Evolutionary conservation across 495 filamentous ascomycete species (phyloP).

Genomic region (Neurospora sp.): DNA sequence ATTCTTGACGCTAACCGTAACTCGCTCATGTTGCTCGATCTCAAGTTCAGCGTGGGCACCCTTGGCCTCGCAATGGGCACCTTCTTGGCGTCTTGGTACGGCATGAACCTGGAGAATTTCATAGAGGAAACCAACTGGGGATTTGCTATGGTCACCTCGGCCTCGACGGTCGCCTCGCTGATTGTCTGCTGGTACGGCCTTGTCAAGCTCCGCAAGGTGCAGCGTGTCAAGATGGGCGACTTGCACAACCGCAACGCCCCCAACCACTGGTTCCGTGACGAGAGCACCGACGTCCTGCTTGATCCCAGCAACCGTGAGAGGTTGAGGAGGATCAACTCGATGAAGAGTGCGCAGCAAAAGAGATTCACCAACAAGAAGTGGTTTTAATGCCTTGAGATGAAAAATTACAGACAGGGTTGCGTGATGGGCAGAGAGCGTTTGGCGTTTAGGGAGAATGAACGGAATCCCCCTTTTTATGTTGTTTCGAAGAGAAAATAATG

Average conservation of each 20-base stretch:
- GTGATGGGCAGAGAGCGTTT: not conserved
- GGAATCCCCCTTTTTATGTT: not conserved
- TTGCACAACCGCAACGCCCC: conserved; percentile 18
- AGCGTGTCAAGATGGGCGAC: conserved; percentile 76
- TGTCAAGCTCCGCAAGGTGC: conserved; percentile 70
- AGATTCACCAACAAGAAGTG: conserved; percentile 22
- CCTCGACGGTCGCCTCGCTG: conserved; percentile 61
- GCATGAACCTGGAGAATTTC: conserved; percentile 99
- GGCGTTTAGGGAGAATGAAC: not conserved
- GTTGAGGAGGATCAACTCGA: conserved; percentile 34
- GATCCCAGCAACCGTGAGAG: conserved; percentile 38
- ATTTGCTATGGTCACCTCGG: conserved; percentile 61
- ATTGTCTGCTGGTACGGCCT: conserved; percentile 74
- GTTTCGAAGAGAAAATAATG: not conserved
- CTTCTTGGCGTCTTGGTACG: conserved; percentile 92
- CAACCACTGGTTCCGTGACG: conserved; percentile 35
- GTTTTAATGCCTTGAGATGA: conserved; percentile 4
- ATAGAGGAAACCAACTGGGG: conserved; percentile 92
- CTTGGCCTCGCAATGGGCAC: conserved; percentile 86
- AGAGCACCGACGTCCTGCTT: conserved; percentile 29
- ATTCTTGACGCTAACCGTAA: conserved; percentile 98
- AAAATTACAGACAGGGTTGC: not conserved
- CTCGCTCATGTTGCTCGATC: conserved; percentile 92
- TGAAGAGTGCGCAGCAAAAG: conserved; percentile 28
- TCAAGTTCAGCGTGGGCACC: conserved; percentile 93